Percentiles rank a stretch among this genome's conserved stretches.
These are phyloP conservation scores for Arabidopsis thaliana DNA, from an alignment of 345 rosid genomes.

Conservation along the genomic window TAIR10.1 NC_003074.8:6639501-6640000, in stretches of 20 bases:
- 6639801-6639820: background rate
- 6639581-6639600: slow-evolving; percentile 8
- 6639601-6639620: background rate
- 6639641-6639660: slow-evolving; percentile 28
- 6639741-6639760: slow-evolving; percentile 26
- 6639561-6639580: background rate
- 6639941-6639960: slow-evolving; percentile 74
- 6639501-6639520: too few species aligned
- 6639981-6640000: slow-evolving; percentile 87
- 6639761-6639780: slow-evolving; percentile 4
- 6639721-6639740: slow-evolving; percentile 3
- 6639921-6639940: slow-evolving; percentile 89
- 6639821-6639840: background rate
- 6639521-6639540: too few species aligned
- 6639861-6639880: background rate
- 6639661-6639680: slow-evolving; percentile 21
- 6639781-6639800: slow-evolving; percentile 33
- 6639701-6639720: slow-evolving; percentile 31
- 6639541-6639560: too few species aligned
- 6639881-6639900: slow-evolving; percentile 58
- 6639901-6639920: slow-evolving; percentile 77
- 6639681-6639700: slow-evolving; percentile 6
- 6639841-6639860: slow-evolving; percentile 9
- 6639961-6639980: slow-evolving; percentile 93
- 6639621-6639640: slow-evolving; percentile 1